Evolutionary conservation across 75 land plant genomes (phyloP), one percentile per base, ranked within the genome.

Genomic region (Cryptomeria japonica): DNA sequence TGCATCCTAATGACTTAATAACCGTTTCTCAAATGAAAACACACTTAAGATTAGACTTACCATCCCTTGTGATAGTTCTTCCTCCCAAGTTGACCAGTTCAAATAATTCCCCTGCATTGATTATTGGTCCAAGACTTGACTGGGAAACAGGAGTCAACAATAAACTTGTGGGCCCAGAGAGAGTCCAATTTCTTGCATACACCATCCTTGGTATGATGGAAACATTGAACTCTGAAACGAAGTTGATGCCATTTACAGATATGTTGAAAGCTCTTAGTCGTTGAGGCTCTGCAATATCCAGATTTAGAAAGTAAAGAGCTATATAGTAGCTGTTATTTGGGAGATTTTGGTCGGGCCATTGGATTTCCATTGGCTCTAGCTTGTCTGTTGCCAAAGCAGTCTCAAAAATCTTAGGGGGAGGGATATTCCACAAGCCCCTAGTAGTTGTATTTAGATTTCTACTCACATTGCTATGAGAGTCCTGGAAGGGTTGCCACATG

Each of bases 21-120:
- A n/a, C n/a, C n/a, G n/a, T n/a, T n/a, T n/a, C n/a, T n/a, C n/a
- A n/a, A n/a, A 64, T 64, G 28, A 64, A 64, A 7, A 31, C 70
- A 25, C 10, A 10, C 70, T 64, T 25, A 58, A 25, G 64, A 6
- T 58, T 28, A 84, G 10, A 53, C 89, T 75, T 91, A 94, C 95
- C 93, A 92, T 95, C 96, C 89, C 92, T 91, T 15, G 92, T 88
- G 13, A 84, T 19, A 25, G 96, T 95, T 55, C 85, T 93, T 84
- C 91, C 90, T 53, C 87, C 89, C 22, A 92, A 84, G 46, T 85
- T 88, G n/a, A 93, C 12, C 15, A 94, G 22, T 83, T 93, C 93
- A 64, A 89, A 72, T 1, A 91, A 19, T 84, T 95, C 96, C 4
- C 91, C 95, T 25, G 95, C 96, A 79, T 86, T 94, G 73, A 95